Evolutionary conservation across 2,329 filamentous ascomycete genomes (phyloP), one percentile per base, ranked within the genome.

Genomic region (Sclerotinia subarctica): DNA sequence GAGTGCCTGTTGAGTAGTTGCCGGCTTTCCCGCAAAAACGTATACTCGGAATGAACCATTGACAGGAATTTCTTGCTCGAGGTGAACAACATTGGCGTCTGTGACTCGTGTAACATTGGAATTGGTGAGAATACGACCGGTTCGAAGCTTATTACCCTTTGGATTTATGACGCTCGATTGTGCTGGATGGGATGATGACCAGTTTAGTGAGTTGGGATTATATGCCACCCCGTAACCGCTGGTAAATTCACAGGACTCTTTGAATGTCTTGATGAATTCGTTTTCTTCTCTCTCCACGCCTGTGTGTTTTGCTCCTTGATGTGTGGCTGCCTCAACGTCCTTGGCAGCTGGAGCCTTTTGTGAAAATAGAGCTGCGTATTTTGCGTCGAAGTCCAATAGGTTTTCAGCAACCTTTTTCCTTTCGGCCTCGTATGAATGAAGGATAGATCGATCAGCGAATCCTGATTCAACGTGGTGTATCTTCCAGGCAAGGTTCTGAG

Each of bases 401-500:
- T 87, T 91, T 79, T 97, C 91, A 6, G 94, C 94, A 53, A 96
- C 90, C 68, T 90, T 84, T 77, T 92, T 94, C 68, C 94, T 89
- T 80, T 97, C 94, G 2, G 85, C 84, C 80, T 97, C 92, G 78
- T 97, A 98, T 0, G 94, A 95, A 70, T 88, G 86, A 63, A 98
- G 85, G 24, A 95, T 83, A 3, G 86, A 86, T 70, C 91, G 89
- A 42, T 88, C 81, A 1, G 93, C 92, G 73, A 96, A 92, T 17
- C 93, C 93, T 35, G 85, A 84, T 77, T 97, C 93, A 13, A 97
- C 94, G 47, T 91, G 88, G 77, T 97, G 94, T 64, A 97, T 91
- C 82, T 98, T 98, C 94, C 94, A 98, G 10, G 94, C 94, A 52
- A 98, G 83, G 78, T 97, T 98, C 69, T 93, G 86, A 0, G 93